Percentiles rank a stretch among this genome's conserved stretches.
These are phyloP conservation scores for Paecilomyces niveus DNA, from an alignment of 2,329 filamentous ascomycete species.

Conservation along the genomic window DNA sequence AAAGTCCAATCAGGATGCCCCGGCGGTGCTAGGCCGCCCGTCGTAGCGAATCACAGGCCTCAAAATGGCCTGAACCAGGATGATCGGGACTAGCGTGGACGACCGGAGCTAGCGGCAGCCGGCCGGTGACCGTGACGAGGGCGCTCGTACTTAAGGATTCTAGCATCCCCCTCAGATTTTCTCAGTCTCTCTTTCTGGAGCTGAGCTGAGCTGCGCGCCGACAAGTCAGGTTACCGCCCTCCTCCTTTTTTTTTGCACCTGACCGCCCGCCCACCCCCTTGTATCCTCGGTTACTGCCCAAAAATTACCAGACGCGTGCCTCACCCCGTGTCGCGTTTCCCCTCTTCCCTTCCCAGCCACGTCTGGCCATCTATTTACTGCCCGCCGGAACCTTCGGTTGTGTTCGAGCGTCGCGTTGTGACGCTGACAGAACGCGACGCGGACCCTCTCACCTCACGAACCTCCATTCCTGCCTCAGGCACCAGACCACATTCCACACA, in stretches of 20 bases:
- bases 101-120: conserved; percentile 30
- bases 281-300: conserved; percentile 7
- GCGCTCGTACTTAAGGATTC: conserved; percentile 37
- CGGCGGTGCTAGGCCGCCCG: conserved; percentile 17
- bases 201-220: conserved; percentile 18
- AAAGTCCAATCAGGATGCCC: conserved; percentile 16
- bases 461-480: conserved; percentile 7
- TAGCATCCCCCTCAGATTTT: conserved; percentile 33
- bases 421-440: conserved; percentile 2
- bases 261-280: conserved; percentile 8
- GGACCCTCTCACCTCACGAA: neutral
- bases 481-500: conserved; percentile 7
- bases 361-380: conserved; percentile 2
- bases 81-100: conserved; percentile 25
- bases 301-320: conserved; percentile 1
- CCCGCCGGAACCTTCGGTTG: neutral
- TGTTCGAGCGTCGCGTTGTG: neutral
- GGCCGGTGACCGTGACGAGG: conserved; percentile 24
- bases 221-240: conserved; percentile 14
- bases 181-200: conserved; percentile 31
- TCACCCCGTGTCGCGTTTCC: neutral
- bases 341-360: neutral
- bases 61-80: conserved; percentile 25
- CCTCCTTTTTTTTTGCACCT: conserved; percentile 9
- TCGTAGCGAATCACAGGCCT: conserved; percentile 21